These are phyloP conservation scores for Talaromyces pinophilus DNA, from an alignment of 2,329 filamentous ascomycete genomes.

Conservation along the genomic window DNA sequence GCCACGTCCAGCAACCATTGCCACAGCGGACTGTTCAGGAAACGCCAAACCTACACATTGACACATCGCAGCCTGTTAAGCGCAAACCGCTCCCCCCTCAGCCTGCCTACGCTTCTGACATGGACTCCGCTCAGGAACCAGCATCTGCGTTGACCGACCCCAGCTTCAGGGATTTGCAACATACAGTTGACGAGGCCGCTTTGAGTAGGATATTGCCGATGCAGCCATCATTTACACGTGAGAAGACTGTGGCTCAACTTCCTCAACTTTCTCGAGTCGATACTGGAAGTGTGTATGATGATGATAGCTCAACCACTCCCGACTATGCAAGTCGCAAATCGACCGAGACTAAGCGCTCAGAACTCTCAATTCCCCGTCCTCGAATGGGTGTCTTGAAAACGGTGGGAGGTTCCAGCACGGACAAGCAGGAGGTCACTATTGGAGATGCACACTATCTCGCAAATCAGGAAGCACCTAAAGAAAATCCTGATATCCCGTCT, in stretches of 20 bases:
- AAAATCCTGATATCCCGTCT: slow-evolving; percentile 63
- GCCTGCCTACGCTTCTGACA: slow-evolving; percentile 26
- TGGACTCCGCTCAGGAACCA: slow-evolving; percentile 21
- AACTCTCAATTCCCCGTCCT: slow-evolving; percentile 55
- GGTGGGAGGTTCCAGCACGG: slow-evolving; percentile 59
- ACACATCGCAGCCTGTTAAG: slow-evolving; percentile 49
- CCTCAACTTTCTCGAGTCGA: slow-evolving; percentile 28
- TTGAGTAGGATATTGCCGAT: slow-evolving; percentile 51
- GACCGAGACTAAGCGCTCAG: slow-evolving; percentile 45
- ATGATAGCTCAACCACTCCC: slow-evolving; percentile 64
- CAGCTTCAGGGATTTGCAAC: slow-evolving; percentile 44
- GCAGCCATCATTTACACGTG: slow-evolving; percentile 30
- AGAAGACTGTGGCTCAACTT: slow-evolving; percentile 18
- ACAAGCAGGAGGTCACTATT: slow-evolving; percentile 47
- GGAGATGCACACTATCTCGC: slow-evolving; percentile 49
- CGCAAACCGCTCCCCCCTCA: slow-evolving; percentile 57
- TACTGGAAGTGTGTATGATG: slow-evolving; percentile 56
- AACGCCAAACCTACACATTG: slow-evolving; percentile 30
- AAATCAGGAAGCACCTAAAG: slow-evolving; percentile 35
- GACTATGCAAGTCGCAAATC: slow-evolving; percentile 73
- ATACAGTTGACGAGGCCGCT: slow-evolving; percentile 51
- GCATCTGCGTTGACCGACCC: slow-evolving; percentile 36
- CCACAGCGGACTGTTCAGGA: slow-evolving; percentile 2
- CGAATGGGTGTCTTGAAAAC: slow-evolving; percentile 79
- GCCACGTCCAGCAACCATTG: neutral